Conservation (phyloP, 2,329 filamentous ascomycete genomes). For the Exophiala alcalophila region DNA sequence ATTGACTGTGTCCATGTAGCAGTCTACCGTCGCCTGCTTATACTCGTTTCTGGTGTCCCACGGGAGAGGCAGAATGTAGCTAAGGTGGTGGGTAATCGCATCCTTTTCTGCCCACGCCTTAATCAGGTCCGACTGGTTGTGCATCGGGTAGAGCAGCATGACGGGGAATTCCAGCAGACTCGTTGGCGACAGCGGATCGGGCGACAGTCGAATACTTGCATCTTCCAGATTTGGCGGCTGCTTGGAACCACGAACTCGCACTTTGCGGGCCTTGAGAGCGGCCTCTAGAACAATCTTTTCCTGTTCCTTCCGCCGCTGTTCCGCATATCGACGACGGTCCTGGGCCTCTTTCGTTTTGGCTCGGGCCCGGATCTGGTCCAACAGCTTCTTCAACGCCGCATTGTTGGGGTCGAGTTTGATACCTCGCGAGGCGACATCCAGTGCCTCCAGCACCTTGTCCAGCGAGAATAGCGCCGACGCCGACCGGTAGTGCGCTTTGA, state of each 20-base stretch:
- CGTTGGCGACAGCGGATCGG: constrained; percentile 68
- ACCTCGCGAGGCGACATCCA: constrained; percentile 72
- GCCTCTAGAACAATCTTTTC: constrained; percentile 62
- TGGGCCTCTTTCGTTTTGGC: constrained; percentile 56
- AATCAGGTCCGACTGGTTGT: constrained; percentile 83
- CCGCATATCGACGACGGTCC: constrained; percentile 54
- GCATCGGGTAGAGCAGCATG: constrained; percentile 78
- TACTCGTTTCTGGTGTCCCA: constrained; percentile 77
- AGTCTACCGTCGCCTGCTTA: constrained; percentile 65
- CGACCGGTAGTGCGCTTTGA: constrained; percentile 90
- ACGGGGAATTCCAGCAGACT: constrained; percentile 73
- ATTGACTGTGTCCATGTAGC: constrained; percentile 77
- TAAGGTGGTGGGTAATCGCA: constrained; percentile 70
- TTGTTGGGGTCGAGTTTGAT: constrained; percentile 71
- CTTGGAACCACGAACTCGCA: constrained; percentile 63
- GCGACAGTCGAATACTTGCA: constrained; percentile 65
- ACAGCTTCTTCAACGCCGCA: constrained; percentile 60
- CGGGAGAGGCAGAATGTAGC: constrained; percentile 80
- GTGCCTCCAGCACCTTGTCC: constrained; percentile 74
- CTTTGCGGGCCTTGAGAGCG: constrained; percentile 66
- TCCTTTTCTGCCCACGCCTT: constrained; percentile 80
- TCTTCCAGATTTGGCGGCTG: constrained; percentile 86
- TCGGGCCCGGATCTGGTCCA: constrained; percentile 61
- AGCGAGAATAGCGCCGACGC: constrained; percentile 73
- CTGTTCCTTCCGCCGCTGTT: constrained; percentile 47